Evolutionary conservation across 106 monocot species (phyloP).

Genomic region (Amphibolis antarctica): DNA sequence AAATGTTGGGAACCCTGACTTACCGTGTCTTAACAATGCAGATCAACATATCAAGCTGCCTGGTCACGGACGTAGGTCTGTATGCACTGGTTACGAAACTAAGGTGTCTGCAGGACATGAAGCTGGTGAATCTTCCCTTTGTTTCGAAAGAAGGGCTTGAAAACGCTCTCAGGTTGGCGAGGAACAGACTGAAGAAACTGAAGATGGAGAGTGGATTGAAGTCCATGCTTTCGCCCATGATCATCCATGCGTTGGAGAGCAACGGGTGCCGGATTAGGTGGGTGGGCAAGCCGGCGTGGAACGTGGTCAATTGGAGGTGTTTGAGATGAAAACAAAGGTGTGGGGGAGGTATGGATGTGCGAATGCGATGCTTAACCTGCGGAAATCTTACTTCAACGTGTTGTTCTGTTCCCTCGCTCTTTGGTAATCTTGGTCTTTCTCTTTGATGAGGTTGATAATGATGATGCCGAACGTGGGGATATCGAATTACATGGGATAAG

Average conservation of each 20-base stretch:
- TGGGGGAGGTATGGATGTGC: too few species aligned
- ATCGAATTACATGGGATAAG: too few species aligned
- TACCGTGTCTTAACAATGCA: conserved; percentile 10
- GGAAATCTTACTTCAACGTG: too few species aligned
- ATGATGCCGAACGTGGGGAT: too few species aligned
- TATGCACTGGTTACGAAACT: conserved; percentile 41
- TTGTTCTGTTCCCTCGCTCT: too few species aligned
- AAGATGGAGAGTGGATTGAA: conserved; percentile 35
- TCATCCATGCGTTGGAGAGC: conserved; percentile 48
- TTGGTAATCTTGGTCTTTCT: too few species aligned
- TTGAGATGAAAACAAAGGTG: too few species aligned
- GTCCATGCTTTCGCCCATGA: conserved; percentile 34
- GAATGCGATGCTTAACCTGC: too few species aligned
- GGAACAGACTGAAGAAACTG: conserved; percentile 72
- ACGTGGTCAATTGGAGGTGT: too few species aligned
- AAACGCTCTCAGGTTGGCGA: conserved; percentile 35
- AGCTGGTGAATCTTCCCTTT: conserved; percentile 48
- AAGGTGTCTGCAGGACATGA: conserved; percentile 62
- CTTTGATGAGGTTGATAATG: too few species aligned
- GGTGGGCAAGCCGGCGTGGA: conserved; percentile 39
- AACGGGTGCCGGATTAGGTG: conserved; percentile 65
- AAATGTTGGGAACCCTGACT: not conserved
- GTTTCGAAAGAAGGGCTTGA: conserved; percentile 56
- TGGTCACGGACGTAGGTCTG: conserved; percentile 41
- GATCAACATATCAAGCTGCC: conserved; percentile 64